Base-by-base conservation (phyloP, 225 moss, liverwort and hornwort genomes). In the Polytrichum formosum region DNA sequence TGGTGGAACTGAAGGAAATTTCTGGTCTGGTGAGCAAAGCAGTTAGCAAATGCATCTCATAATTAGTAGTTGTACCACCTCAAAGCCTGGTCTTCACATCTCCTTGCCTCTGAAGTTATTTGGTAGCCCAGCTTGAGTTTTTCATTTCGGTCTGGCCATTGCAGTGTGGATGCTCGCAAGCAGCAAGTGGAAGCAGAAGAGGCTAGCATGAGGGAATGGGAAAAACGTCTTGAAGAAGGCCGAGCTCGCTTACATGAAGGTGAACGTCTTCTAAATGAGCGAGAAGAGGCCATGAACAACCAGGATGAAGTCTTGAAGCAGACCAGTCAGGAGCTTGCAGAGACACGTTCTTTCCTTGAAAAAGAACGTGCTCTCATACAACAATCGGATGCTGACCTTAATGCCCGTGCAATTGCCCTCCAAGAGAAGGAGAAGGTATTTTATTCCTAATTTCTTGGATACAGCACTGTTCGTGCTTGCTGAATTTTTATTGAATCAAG, bases 221-320 rank as follows among this genome's bases (percentile, higher is more conserved):
- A 90, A 68, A 77, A 13, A 35, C 75, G 82, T 64, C 61, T 90
- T 13, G 79, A 86, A 60, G 86, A 86, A 67, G 86, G 85, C 26
- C 77, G 84, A 23, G 81, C 80, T 67, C 84, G 90, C 22, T 70
- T 90, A 18, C 86, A 84, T 31, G 90, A 90, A 29, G 90, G 90
- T n/a, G 90, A 90, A 56, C 75, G 87, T 63, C 81, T 90, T 10
- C 65, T 90, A 2, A 86, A 86, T 63, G 65, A 72, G 31, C 69
- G 86, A 28, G 90, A 90, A 66, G 77, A 77, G 63, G 65, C 72
- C 37, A 75, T 87, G 35, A 70, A 72, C 64, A 74, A 74, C 53
- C 75, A 78, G 28, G 84, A 90, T 22, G 86, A 80, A 25, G 66
- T 33, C 10, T 18, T 86, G 25, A 82, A 70, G 70, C 76, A 65